These are phyloP conservation scores for Seiridium cupressi DNA, from an alignment of 2,329 filamentous ascomycete species.

Conservation along the genomic window DNA sequence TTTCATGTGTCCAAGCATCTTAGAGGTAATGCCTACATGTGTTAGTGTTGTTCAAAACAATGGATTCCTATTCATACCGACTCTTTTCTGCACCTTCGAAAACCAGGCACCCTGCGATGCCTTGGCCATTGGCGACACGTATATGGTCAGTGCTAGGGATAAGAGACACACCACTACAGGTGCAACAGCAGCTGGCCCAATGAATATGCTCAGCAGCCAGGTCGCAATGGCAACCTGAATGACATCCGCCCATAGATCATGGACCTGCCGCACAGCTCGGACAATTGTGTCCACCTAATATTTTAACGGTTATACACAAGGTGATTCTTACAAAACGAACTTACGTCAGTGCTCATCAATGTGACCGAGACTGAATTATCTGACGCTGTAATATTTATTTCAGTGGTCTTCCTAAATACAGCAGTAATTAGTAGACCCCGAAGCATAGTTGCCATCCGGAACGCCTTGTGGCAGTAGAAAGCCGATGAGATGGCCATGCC, in stretches of 20 bases:
- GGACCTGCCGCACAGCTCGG: conserved; percentile 30
- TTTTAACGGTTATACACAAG: not conserved
- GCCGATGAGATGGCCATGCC: conserved; percentile 29
- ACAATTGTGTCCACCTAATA: conserved; percentile 35
- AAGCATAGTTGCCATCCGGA: conserved; percentile 28
- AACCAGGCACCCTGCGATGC: not conserved
- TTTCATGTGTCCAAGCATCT: conserved; percentile 33
- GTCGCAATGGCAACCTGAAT: conserved; percentile 32
- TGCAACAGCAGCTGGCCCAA: conserved; percentile 31
- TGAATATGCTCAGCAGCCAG: conserved; percentile 29
- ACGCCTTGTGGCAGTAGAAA: conserved; percentile 28
- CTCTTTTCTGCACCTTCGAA: conserved; percentile 4
- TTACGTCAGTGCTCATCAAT: conserved; percentile 39
- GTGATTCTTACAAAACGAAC: not conserved
- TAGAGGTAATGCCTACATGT: conserved; percentile 12
- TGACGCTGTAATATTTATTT: conserved; percentile 23
- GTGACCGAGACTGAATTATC: conserved; percentile 35
- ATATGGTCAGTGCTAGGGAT: conserved; percentile 23
- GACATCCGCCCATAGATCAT: conserved; percentile 35
- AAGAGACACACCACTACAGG: conserved; percentile 29
- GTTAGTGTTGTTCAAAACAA: not conserved
- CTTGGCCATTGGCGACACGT: conserved; percentile 16
- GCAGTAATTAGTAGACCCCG: conserved; percentile 28
- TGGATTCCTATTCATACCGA: not conserved
- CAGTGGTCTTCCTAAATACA: conserved; percentile 31